phyloP scores from a whole-genome alignment of 345 rosid genomes.

The Eucalyptus shirleyi region DNA sequence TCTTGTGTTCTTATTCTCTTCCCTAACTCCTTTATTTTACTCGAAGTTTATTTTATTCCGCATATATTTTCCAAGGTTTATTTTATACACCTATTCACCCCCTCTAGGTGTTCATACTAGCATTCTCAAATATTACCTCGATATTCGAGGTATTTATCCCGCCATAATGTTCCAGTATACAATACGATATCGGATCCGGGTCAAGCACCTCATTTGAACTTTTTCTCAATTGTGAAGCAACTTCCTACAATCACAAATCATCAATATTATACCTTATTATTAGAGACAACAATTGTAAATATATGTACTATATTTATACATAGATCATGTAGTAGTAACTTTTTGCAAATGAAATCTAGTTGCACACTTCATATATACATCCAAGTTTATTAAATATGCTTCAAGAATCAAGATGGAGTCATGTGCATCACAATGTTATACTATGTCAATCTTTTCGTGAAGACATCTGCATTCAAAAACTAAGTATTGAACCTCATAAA shows the following conservation, averaged over 20 bases:
- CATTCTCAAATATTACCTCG: neutral
- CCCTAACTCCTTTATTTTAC: too few relatives aligned
- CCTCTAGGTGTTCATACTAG: too few relatives aligned
- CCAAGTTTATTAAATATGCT: neutral
- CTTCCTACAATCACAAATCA: neutral
- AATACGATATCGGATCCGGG: neutral
- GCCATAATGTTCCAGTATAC: neutral
- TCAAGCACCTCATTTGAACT: neutral
- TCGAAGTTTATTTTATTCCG: too few relatives aligned
- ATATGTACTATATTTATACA: too few relatives aligned
- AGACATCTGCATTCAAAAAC: neutral
- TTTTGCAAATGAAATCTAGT: neutral
- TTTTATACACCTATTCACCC: too few relatives aligned
- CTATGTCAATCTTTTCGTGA: neutral
- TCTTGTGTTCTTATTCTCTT: too few relatives aligned
- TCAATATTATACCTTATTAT: too few relatives aligned
- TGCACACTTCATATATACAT: neutral
- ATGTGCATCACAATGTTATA: neutral
- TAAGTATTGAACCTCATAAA: neutral
- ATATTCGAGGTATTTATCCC: neutral
- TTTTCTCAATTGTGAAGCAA: neutral
- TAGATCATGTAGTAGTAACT: neutral
- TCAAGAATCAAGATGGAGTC: neutral
- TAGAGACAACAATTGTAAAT: neutral
- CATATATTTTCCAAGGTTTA: too few relatives aligned